These are phyloP conservation scores for Leishmania tropica DNA, from an alignment of 208 protist genomes.

Conservation along the genomic window DNA sequence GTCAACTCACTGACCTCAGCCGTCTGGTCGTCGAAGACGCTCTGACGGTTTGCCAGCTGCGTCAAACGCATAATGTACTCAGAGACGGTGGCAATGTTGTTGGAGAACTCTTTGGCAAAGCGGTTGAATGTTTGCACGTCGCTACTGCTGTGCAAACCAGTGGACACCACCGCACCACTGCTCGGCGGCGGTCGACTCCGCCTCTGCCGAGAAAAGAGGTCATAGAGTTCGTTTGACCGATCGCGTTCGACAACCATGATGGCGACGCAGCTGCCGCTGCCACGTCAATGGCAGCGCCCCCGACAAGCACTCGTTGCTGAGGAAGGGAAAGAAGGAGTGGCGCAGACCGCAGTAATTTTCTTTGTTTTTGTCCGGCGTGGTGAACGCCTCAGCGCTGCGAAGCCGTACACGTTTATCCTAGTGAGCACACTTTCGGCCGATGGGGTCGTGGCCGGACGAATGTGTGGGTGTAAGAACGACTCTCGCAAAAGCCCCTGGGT, in stretches of 20 bases:
- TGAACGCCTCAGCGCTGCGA: neutral
- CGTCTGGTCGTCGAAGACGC: constrained; percentile 91
- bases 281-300: neutral
- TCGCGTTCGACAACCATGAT: constrained; percentile 48
- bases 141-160: constrained; percentile 56
- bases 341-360: neutral
- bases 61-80: constrained; percentile 84
- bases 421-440: neutral
- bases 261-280: neutral
- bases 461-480: neutral
- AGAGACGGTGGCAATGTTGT: constrained; percentile 77
- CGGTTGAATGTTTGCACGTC: constrained; percentile 84
- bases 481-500: neutral
- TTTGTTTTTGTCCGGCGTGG: neutral
- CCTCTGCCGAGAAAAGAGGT: constrained; percentile 34
- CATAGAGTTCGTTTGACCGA: constrained; percentile 53
- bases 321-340: neutral
- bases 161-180: constrained; percentile 3
- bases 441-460: neutral
- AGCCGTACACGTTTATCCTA: neutral
- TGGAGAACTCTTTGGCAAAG: constrained; percentile 80
- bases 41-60: constrained; percentile 77
- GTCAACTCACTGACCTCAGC: constrained; percentile 78
- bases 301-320: neutral
- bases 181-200: constrained; percentile 9